Base-by-base conservation (phyloP, 345 rosid genomes). In the Rhodomyrtus tomentosa region DNA sequence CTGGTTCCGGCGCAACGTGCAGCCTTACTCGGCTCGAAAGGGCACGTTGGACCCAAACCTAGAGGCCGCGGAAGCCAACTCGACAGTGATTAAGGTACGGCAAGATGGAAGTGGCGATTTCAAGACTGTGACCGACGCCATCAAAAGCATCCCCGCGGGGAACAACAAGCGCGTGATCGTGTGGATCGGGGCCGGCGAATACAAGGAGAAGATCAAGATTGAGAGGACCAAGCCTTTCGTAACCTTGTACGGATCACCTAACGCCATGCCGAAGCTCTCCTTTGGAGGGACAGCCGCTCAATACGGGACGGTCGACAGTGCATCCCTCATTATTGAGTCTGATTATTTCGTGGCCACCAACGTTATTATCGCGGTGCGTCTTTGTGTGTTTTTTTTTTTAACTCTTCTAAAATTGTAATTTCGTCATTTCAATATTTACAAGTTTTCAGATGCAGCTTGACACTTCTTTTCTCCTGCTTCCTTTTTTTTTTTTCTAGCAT, bases 221-320 rank as follows among this genome's bases (percentile, higher is more conserved):
- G 90, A 86, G 6, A 79, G 83, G 21, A 80, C 74, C 10, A 88
- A 89, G 84, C 94, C 87, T 53, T 95, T 93, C 81, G 52, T 95
- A 25, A 93, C 98, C 3, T 84, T 95, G 11, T 50, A 83, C 62
- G 98, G 95, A 10, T 21, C 88, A 2, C 89, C 94, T 2, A 62
- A 86, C 10, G 72, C 59, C 27, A 88, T 83, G 88, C 92, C 95
- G 0, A 91, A n/a, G 32, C 27, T 93, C 29, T 15, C 87, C 24
- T 92, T 59, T 83, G 84, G 24, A 22, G 98, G 95, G 3, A 91
- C 90, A 0, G 98, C 98, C 0, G 38, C 4, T 4, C 5, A 88
- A 58, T 93, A 80, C 21, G 98, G 98, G 76, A 93, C 95, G 4
- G 89, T 94, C 8, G 87, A 91, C 15, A 95, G 98, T 55, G 98